These are phyloP conservation scores for Fusarium setosum DNA, from an alignment of 2,329 filamentous ascomycete genomes.

Conservation along the genomic window DNA sequence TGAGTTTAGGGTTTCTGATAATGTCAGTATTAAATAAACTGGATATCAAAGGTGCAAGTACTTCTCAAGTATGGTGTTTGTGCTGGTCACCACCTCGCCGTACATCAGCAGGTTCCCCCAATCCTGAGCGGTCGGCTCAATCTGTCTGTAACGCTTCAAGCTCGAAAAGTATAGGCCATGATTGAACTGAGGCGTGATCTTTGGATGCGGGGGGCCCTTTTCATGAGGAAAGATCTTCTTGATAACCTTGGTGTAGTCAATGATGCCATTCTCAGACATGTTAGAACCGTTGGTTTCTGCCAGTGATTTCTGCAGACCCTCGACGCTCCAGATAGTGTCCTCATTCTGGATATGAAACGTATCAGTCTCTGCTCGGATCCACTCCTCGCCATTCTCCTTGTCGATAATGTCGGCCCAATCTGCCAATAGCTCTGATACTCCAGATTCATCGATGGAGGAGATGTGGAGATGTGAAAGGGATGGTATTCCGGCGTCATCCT, in stretches of 20 bases:
- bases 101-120: conserved; percentile 88
- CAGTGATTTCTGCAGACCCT: conserved; percentile 65
- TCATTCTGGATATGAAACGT: conserved; percentile 82
- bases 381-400: conserved; percentile 73
- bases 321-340: conserved; percentile 68
- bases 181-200: conserved; percentile 87
- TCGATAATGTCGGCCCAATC: conserved; percentile 76
- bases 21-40: not conserved
- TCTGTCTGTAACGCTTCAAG: conserved; percentile 72
- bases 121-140: conserved; percentile 65
- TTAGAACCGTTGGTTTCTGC: conserved; percentile 39
- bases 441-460: conserved; percentile 73
- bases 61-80: conserved; percentile 94
- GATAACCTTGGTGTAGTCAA: conserved; percentile 79
- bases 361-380: conserved; percentile 84
- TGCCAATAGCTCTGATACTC: conserved; percentile 75
- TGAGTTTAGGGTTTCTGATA: conserved; percentile 77
- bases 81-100: conserved; percentile 92
- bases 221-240: conserved; percentile 83
- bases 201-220: conserved; percentile 71
- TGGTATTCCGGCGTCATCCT: conserved; percentile 76
- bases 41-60: conserved; percentile 47
- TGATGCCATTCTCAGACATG: conserved; percentile 60
- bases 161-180: conserved; percentile 82
- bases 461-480: conserved; percentile 86